Base-by-base conservation (phyloP, 2,329 filamentous ascomycete species). In the Alternaria tenuissima region DNA sequence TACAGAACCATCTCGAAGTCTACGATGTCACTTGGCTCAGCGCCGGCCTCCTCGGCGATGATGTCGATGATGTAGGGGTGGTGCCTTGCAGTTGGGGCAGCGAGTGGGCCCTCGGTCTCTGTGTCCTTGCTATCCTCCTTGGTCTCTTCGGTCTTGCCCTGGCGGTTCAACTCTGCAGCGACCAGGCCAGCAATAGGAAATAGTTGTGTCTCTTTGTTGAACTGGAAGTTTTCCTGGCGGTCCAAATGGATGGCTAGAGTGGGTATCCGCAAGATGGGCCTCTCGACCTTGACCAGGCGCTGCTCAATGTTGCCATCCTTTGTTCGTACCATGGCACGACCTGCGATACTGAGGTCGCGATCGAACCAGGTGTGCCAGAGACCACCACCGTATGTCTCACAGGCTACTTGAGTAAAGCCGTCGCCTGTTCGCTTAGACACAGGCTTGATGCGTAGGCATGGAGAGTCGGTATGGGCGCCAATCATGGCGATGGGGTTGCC, bases 311-410 rank as follows among this genome's bases (percentile, higher is more conserved):
- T 89, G 52, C 91, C 92, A 59, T 91, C 86, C 47, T 85, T 86
- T 58, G 89, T 89, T 70, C 87, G 88, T 57, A 95, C 91, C 83
- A 98, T 89, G 14, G 92, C 92, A 61, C 95, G 87, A 8, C 95
- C 95, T 32, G 95, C 95, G 55, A 98, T 88, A 70, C 92, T 91
- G 63, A 99, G 83, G 78, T 99, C 95, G 52, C 95, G 89, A 79
- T 99, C 95, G 76, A 99, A 99, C 95, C 88, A 99, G 47, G 92
- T 96, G 80, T 97, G 94, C 94, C 94, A 98, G 73, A 98, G 89
- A 57, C 95, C 95, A 63, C 95, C 95, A 54, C 95, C 95, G 75
- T 99, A 99, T 2, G 93, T 94, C 84, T 99, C 95, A 52, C 97
- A 94, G 54, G 94, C 95, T 58, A 99, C 89, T 81, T 99, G 95